phyloP scores from a whole-genome alignment of 805 yeast genomes.

The Candida berthetii region DNA sequence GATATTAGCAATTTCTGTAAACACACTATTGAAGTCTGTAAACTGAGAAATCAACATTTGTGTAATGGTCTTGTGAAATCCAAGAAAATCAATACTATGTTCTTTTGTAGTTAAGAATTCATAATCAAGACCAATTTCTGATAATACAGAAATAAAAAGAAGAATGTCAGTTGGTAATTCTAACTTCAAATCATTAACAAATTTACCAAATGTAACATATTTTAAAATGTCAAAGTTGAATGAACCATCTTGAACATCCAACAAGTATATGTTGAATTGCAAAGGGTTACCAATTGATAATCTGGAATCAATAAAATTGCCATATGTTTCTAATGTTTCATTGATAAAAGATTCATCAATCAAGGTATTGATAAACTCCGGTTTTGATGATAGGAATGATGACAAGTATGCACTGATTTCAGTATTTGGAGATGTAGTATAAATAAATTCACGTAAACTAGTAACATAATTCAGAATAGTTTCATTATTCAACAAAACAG shows the following conservation, averaged over 20 bases:
- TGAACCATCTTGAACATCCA: slow-evolving; percentile 5
- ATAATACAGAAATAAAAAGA: slow-evolving; percentile 24
- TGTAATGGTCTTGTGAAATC: neutral
- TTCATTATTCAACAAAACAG: neutral
- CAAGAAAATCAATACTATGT: slow-evolving; percentile 3
- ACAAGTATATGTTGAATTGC: slow-evolving; percentile 30
- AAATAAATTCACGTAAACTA: slow-evolving; percentile 4
- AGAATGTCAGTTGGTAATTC: slow-evolving; percentile 11
- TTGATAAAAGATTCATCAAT: slow-evolving; percentile 11
- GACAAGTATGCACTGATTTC: slow-evolving; percentile 5
- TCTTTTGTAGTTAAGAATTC: slow-evolving; percentile 23
- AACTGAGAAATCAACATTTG: neutral
- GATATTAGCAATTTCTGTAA: neutral
- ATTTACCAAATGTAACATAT: slow-evolving; percentile 18
- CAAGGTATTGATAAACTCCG: slow-evolving; percentile 7
- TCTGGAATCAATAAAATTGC: slow-evolving; percentile 26
- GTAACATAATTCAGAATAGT: slow-evolving; percentile 5
- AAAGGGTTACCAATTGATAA: slow-evolving; percentile 43
- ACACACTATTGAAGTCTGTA: neutral
- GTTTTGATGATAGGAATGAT: slow-evolving; percentile 10
- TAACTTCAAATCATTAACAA: slow-evolving; percentile 16
- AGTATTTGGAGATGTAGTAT: neutral
- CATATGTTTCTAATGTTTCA: slow-evolving; percentile 20
- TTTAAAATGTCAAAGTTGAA: slow-evolving; percentile 12
- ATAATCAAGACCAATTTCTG: slow-evolving; percentile 32